Evolutionary conservation across 2,329 filamentous ascomycete genomes (phyloP).

Genomic region (Aureobasidium leucospermi): DNA sequence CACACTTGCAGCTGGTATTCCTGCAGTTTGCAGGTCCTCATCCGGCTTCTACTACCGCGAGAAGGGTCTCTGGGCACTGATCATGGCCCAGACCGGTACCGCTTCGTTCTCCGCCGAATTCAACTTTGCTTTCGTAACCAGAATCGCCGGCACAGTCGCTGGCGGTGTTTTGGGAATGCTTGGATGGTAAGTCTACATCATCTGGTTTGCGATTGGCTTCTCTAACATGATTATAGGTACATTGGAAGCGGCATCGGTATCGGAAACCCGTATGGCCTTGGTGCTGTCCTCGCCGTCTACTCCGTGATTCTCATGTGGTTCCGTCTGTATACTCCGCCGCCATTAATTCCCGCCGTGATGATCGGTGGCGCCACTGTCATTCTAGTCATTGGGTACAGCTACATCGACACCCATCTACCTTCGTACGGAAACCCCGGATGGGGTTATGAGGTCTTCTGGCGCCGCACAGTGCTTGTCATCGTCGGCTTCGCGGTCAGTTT

Average conservation of each 20-base stretch:
- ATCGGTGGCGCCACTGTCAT: slow-evolving; percentile 7
- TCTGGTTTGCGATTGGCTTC: no score
- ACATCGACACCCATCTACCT: slow-evolving; percentile 12
- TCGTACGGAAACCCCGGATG: slow-evolving; percentile 12
- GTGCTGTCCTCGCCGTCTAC: slow-evolving; percentile 32
- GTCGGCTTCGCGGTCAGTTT: slow-evolving; percentile 8
- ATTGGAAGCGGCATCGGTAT: slow-evolving; percentile 42
- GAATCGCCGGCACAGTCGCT: slow-evolving; percentile 38
- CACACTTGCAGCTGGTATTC: slow-evolving; percentile 7
- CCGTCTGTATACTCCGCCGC: slow-evolving; percentile 27
- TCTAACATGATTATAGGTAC: slow-evolving; percentile 26
- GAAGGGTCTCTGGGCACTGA: slow-evolving; percentile 42
- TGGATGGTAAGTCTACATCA: slow-evolving; percentile 30
- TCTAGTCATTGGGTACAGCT: slow-evolving; percentile 12
- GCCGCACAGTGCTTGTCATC: slow-evolving; percentile 9
- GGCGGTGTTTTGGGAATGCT: slow-evolving; percentile 43
- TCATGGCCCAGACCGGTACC: slow-evolving; percentile 44
- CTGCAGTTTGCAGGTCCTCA: neutral
- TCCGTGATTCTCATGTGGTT: slow-evolving; percentile 29
- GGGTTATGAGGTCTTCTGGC: slow-evolving; percentile 14
- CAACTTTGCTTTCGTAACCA: slow-evolving; percentile 37
- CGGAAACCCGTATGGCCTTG: slow-evolving; percentile 46
- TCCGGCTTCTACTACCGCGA: slow-evolving; percentile 43
- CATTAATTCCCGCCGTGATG: neutral
- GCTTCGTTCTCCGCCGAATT: slow-evolving; percentile 47